Conservation (phyloP, 2,329 filamentous ascomycete genomes). For the Coniochaeta prunicola region DNA sequence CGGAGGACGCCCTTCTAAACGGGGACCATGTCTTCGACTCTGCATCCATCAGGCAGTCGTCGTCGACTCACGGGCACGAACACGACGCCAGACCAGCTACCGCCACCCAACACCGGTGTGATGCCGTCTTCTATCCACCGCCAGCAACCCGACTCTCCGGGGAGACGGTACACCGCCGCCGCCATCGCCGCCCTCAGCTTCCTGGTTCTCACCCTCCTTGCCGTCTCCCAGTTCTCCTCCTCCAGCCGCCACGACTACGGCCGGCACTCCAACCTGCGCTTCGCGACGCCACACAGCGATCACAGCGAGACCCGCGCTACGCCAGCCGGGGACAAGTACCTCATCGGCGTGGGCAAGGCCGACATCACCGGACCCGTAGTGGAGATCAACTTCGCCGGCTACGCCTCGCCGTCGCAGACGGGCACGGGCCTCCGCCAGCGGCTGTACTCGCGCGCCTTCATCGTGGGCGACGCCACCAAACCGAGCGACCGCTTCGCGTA, state of each 20-base stretch:
- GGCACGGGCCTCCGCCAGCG: conserved; percentile 79
- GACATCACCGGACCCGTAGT: conserved; percentile 66
- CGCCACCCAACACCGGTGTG: background rate
- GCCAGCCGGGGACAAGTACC: conserved; percentile 31
- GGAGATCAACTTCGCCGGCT: conserved; percentile 86
- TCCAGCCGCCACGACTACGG: conserved; percentile 3
- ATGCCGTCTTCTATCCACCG: conserved; percentile 5
- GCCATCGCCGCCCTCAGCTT: conserved; percentile 23
- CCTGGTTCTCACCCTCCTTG: conserved; percentile 24
- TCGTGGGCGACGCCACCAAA: conserved; percentile 62
- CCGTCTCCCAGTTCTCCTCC: conserved; percentile 16
- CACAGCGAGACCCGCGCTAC: conserved; percentile 8
- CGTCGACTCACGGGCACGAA: background rate
- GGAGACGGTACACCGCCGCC: conserved; percentile 17
- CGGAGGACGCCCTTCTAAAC: background rate
- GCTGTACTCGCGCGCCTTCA: conserved; percentile 80
- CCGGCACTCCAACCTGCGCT: conserved; percentile 10
- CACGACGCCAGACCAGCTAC: conserved; percentile 1
- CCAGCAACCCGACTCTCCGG: conserved; percentile 7
- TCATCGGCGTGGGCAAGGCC: conserved; percentile 45
- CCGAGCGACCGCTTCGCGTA: conserved; percentile 72
- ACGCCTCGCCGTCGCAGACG: conserved; percentile 71
- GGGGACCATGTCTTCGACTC: background rate
- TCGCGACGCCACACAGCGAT: conserved; percentile 3
- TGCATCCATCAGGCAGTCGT: background rate